phyloP scores from a whole-genome alignment of 768 basidiomycete genomes.

The Tricholoma hemisulphureum region DNA sequence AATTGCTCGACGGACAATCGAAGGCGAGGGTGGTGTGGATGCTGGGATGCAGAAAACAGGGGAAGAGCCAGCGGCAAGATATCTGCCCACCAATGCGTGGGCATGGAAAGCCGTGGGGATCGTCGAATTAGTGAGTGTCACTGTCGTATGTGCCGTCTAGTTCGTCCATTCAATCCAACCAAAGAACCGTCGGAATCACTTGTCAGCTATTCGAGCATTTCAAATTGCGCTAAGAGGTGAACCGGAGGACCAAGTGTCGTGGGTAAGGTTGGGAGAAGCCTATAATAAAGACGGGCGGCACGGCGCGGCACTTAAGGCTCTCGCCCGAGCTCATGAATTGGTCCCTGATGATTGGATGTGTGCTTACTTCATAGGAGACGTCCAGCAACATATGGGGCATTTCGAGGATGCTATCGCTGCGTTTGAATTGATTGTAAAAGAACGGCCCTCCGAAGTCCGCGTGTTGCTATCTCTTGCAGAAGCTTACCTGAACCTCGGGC shows the following conservation, averaged over 20 bases:
- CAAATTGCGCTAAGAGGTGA: slow-evolving; percentile 84
- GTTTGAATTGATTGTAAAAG: slow-evolving; percentile 54
- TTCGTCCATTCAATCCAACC: slow-evolving; percentile 1
- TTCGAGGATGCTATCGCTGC: slow-evolving; percentile 71
- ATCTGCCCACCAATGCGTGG: slow-evolving; percentile 84
- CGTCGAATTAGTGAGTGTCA: slow-evolving; percentile 74
- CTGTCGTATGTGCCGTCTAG: not conserved
- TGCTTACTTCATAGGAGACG: slow-evolving; percentile 79
- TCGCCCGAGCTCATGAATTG: slow-evolving; percentile 71
- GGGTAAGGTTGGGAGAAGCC: slow-evolving; percentile 90
- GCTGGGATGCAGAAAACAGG: slow-evolving; percentile 46
- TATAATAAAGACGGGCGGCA: slow-evolving; percentile 88
- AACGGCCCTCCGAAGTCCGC: slow-evolving; percentile 66
- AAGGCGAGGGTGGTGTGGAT: slow-evolving; percentile 83
- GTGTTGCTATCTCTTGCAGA: slow-evolving; percentile 70
- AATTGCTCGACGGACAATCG: slow-evolving; percentile 88
- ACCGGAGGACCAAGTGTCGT: slow-evolving; percentile 73
- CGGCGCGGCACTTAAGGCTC: slow-evolving; percentile 85
- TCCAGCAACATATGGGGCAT: slow-evolving; percentile 73
- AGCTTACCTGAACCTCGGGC: slow-evolving; percentile 70
- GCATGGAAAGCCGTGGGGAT: slow-evolving; percentile 97
- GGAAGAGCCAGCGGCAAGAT: slow-evolving; percentile 44
- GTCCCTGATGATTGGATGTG: slow-evolving; percentile 81
- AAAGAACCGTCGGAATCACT: slow-evolving; percentile 67
- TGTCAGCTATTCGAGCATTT: slow-evolving; percentile 75